Evolutionary conservation across 2,329 filamentous ascomycete species (phyloP), one percentile per base, ranked within the genome.

Genomic region (Penicillium sumatraense): DNA sequence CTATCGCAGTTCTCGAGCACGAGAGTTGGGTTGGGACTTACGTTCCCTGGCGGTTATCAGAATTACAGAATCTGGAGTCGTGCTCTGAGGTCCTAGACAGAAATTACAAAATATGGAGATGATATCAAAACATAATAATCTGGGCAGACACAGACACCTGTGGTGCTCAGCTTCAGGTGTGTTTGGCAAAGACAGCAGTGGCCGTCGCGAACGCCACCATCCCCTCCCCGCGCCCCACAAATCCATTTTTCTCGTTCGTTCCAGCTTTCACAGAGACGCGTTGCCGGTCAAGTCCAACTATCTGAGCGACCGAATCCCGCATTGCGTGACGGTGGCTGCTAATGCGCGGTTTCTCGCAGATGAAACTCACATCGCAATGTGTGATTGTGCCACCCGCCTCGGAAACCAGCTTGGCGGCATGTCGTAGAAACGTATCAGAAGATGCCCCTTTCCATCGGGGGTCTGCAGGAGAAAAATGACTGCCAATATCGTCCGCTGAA

Each of bases 161-260:
- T n/a, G n/a, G 18, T 36, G 7, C 13, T 18, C 33, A 36, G n/a
- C 36, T 40, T 40, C 11, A 20, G 13, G 24, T 23, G 9, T 14
- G 2, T 11, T 16, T 21, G 2, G 47, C 31, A 35, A 54, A 54
- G 29, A 54, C 47, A 24, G 31, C 52, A 2, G 52, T 54, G 31
- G 40, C 52, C 14, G 52, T 54, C n/a, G 52, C 52, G 18, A 54
- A 50, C 6, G 52, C 52, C 47, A 54, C 46, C 29, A 54, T 54
- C 13, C 52, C 52, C 45, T 54, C 52, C 41, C 51, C 52, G 24
- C 52, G 52, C 35, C 52, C 52, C 40, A 54, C 52, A 47, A 51
- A 54, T 18, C 52, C 52, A 45, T 45, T 54, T 21, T 29, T 50
- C 52, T 54, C 52, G 31, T 54, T 54, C n/a, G 52, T 54, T 13